Base-by-base conservation (phyloP, 495 filamentous ascomycete genomes). In the Jackrogersella multiformis region DNA sequence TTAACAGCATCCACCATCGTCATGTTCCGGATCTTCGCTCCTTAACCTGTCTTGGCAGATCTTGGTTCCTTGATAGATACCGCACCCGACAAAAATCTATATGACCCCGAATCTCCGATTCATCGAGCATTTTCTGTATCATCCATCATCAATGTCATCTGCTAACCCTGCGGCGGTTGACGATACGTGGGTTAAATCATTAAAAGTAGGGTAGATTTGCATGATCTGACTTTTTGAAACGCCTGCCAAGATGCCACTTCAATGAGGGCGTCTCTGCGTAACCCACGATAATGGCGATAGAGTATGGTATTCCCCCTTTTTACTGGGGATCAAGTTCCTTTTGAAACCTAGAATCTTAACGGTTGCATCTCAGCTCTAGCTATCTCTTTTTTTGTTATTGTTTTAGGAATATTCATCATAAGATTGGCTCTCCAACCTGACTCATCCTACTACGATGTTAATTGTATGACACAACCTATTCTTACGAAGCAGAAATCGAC, bases 191-290 rank as follows among this genome's bases (percentile, higher is more conserved):
- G 26, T 32, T 45, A 32, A 45, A 52, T 49, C 21, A 41, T 56
- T 39, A 35, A 49, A 55, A 21, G 12, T 30, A 46, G 42, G 53
- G 58, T 30, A 48, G 59, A 63, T 48, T 63, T 58, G 59, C 66
- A 57, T 53, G 51, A 61, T 60, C 42, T 45, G 18, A 39, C 20
- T 15, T 23, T 21, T 9, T 69, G 66, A 69, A 69, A 69, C 66
- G n/a, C 1, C 1, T 51, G 66, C 66, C 66, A 69, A 69, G 66
- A 64, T 38, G 36, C 5, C 41, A 53, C 35, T 46, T 42, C 42
- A 42, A 16, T 35, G 21, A 36, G 18, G 59, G 59, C 15, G 56
- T 56, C 60, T 57, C 51, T 52, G 60, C 51, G 60, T 64, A 56
- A 69, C 61, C 60, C 55, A 57, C 36, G 66, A 69, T 56, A 56